Conservation (phyloP, 331 rosid genomes). For the Pyracantha coccinea region DNA sequence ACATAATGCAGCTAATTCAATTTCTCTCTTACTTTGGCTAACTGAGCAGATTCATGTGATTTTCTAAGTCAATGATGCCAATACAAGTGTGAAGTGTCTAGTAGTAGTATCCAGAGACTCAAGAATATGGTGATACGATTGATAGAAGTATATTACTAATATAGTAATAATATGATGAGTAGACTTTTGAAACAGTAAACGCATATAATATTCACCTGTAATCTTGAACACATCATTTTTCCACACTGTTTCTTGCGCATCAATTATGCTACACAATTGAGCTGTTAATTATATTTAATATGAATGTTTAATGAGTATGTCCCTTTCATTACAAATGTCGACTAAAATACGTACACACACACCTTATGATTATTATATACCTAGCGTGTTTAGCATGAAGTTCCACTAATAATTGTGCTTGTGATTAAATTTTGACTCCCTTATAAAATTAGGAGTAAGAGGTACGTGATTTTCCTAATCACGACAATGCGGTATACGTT, state of each 20-base stretch:
- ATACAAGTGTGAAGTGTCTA: too few relatives aligned
- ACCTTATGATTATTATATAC: background rate
- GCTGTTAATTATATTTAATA: background rate
- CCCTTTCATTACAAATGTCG: background rate
- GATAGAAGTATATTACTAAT: too few relatives aligned
- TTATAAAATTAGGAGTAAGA: background rate
- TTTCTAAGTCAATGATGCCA: too few relatives aligned
- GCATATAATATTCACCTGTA: conserved; percentile 6
- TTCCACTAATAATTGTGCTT: background rate
- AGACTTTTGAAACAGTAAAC: background rate
- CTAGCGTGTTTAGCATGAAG: conserved; percentile 1
- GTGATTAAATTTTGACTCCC: background rate
- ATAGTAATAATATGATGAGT: background rate
- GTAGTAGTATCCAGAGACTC: too few relatives aligned
- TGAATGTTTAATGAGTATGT: background rate
- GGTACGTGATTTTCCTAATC: background rate
- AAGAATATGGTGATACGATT: too few relatives aligned
- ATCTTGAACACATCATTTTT: conserved; percentile 8
- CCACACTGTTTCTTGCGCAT: background rate
- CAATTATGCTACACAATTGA: background rate
- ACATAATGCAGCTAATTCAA: too few relatives aligned
- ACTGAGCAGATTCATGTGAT: too few relatives aligned
- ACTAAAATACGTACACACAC: background rate
- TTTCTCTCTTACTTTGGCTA: too few relatives aligned
- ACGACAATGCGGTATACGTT: background rate